Percentiles rank a stretch among this genome's conserved stretches.
phyloP scores from a whole-genome alignment of 2,329 filamentous ascomycete species.

The Ophiostoma sp. region DNA sequence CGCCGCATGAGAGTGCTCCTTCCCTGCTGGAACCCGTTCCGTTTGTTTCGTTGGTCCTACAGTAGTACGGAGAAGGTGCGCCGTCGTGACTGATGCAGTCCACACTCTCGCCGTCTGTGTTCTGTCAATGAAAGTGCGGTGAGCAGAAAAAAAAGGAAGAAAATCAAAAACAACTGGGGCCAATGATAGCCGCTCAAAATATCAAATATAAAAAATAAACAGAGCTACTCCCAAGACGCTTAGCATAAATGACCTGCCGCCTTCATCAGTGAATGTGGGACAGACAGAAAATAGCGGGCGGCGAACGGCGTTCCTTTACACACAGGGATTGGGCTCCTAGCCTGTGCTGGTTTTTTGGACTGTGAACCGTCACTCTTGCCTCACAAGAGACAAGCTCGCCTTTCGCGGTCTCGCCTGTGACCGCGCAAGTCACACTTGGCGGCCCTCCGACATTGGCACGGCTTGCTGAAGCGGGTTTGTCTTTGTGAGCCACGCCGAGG shows the following conservation, averaged over 20 bases:
- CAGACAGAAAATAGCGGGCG: background rate
- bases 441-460: background rate
- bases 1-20: background rate
- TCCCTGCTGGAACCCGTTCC: slow-evolving; percentile 13
- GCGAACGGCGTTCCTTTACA: slow-evolving; percentile 10
- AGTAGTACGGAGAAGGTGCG: slow-evolving; percentile 16
- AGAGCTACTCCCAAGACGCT: background rate
- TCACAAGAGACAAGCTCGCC: slow-evolving; percentile 4
- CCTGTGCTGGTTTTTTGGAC: background rate
- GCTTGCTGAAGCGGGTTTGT: background rate
- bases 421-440: background rate
- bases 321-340: slow-evolving; percentile 15
- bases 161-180: background rate
- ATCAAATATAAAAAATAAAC: background rate
- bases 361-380: slow-evolving; percentile 1
- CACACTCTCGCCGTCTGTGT: background rate
- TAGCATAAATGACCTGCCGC: background rate
- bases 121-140: slow-evolving; percentile 12
- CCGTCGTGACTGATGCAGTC: background rate
- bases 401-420: background rate
- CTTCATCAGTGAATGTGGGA: background rate
- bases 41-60: slow-evolving; percentile 17
- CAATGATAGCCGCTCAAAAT: background rate
- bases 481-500: background rate
- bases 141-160: background rate